Evolutionary conservation across 164 flowering plant genomes (phyloP), one percentile per base, ranked within the genome.

Genomic region (Vitis labrusca): DNA sequence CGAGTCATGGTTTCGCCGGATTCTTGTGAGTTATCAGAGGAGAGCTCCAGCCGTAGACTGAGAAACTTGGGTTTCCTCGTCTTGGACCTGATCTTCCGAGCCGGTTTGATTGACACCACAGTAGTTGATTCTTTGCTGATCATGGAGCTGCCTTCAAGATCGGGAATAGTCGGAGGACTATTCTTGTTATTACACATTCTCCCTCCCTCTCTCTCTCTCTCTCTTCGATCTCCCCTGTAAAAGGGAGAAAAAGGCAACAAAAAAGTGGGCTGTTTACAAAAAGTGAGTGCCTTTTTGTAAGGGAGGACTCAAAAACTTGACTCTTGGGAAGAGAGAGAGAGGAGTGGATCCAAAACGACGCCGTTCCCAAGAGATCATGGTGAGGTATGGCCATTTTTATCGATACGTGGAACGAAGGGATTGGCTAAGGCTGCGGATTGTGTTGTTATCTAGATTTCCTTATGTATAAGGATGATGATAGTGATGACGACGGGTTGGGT

Each of bases 21-120:
- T 10, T 66, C 56, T 23, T 66, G 65, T 10, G 61, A 60, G 52
- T 30, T 72, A 68, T 61, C 63, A 15, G 71, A 65, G 15, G 82
- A 61, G 44, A 81, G 74, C 17, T 82, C 57, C 6, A 66, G 75
- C 8, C 76, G 74, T 37, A 85, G 86, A 60, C 88, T 83, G 16
- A 87, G 72, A 65, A 64, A 86, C 68, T 86, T 89, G 48, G 88
- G 96, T 48, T 81, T 86, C 17, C 82, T 76, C 10, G 82, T 74
- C 58, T 71, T 85, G 67, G 86, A 76, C 66, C 84, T 77, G 50
- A 68, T 68, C 71, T 71, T 84, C 9, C 84, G 75, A 29, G 80
- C 62, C 3, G 80, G 70, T 69, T 64, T 64, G 13, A n/a, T 44
- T 11, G 65, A 13, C 1, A 30, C 44, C 44, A 37, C 44, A 37